Conservation (phyloP, 768 basidiomycete species). For the Mrakia frigida region DNA sequence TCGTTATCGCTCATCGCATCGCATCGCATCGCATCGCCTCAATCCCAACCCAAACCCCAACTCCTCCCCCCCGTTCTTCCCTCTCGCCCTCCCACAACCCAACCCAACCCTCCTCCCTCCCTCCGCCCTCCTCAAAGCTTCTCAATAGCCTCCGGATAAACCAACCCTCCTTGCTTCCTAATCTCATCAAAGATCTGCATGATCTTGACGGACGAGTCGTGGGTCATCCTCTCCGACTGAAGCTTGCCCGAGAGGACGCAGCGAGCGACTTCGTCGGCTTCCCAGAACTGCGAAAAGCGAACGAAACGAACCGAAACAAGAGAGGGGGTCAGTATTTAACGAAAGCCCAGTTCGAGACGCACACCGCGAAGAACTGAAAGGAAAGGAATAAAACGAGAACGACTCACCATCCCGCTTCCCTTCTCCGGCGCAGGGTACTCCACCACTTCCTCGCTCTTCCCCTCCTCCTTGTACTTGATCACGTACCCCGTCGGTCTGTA, state of each 20-base stretch:
- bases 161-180: neutral
- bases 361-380: too few relatives aligned
- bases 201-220: conserved; percentile 7
- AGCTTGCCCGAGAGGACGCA: conserved; percentile 21
- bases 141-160: conserved; percentile 24
- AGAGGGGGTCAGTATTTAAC: neutral
- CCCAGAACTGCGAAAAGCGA: conserved; percentile 31
- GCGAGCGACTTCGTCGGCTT: conserved; percentile 30
- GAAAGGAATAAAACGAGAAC: too few relatives aligned
- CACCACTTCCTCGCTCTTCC: conserved; percentile 8
- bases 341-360: too few relatives aligned
- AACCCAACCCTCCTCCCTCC: neutral
- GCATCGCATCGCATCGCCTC: too few relatives aligned
- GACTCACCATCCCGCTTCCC: conserved; percentile 25
- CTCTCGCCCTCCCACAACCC: too few relatives aligned
- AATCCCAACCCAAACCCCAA: too few relatives aligned
- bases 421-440: conserved; percentile 11
- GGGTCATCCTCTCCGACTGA: conserved; percentile 21
- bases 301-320: too few relatives aligned
- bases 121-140: conserved; percentile 2
- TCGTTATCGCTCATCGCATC: too few relatives aligned
- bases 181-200: conserved; percentile 32
- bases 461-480: conserved; percentile 2
- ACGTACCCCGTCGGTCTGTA: conserved; percentile 15
- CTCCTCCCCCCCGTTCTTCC: too few relatives aligned